A percentile compares a stretch with the other conserved stretches of the same genome.
Conservation (phyloP, 805 yeast genomes). For the Torulaspora microellipsoides region DNA sequence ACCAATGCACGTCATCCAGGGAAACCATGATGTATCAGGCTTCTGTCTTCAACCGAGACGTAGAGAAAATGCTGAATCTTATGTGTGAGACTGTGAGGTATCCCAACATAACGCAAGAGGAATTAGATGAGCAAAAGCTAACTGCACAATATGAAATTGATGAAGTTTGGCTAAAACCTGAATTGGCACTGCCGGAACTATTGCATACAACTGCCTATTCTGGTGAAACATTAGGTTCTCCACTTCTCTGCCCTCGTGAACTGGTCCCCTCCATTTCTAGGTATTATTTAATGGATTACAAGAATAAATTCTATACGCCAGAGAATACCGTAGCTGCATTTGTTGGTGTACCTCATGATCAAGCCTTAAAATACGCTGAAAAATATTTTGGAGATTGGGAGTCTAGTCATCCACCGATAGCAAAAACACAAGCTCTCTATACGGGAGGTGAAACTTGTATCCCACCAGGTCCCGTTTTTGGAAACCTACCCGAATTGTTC, state of each 20-base stretch:
- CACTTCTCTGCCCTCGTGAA: conserved; percentile 76
- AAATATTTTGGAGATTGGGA: conserved; percentile 62
- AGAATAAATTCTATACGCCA: conserved; percentile 66
- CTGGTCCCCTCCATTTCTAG: conserved; percentile 52
- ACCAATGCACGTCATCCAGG: conserved; percentile 87
- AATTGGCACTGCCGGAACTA: conserved; percentile 82
- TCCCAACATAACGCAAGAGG: conserved; percentile 66
- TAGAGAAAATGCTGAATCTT: conserved; percentile 69
- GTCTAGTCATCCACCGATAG: conserved; percentile 24
- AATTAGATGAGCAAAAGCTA: conserved; percentile 64
- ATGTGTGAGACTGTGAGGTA: conserved; percentile 71
- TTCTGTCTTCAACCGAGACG: conserved; percentile 83
- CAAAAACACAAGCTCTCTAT: conserved; percentile 43
- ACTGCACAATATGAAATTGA: conserved; percentile 78
- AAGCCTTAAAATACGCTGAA: conserved; percentile 60
- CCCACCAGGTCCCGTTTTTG: conserved; percentile 51
- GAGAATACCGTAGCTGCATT: conserved; percentile 79
- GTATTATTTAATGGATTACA: conserved; percentile 53
- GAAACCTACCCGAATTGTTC: conserved; percentile 71
- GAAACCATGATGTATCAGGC: conserved; percentile 94
- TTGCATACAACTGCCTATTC: conserved; percentile 78
- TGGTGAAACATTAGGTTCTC: conserved; percentile 74
- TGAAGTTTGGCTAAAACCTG: conserved; percentile 80
- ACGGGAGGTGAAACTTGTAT: conserved; percentile 56
- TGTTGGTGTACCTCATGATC: conserved; percentile 73